Base-by-base conservation (phyloP, 768 basidiomycete species). In the Rhodotorula taiwanensis region DNA sequence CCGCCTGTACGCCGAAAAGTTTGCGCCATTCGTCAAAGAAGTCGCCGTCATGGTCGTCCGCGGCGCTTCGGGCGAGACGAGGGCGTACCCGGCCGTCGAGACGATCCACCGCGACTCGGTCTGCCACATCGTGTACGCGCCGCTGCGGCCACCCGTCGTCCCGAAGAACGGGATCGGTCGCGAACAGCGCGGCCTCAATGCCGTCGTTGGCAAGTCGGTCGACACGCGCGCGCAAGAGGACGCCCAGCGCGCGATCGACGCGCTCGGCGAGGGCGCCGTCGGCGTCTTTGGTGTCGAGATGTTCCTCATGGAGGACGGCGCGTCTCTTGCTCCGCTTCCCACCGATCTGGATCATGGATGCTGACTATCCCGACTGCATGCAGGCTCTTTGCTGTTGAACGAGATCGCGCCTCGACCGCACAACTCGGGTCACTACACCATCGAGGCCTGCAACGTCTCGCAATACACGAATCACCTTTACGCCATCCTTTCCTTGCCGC, bases 401-500 rank as follows among this genome's bases (percentile, higher is more conserved):
- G 95, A 99, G 78, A 94, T 99, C 64, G 95, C 95, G 0, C 95
- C 95, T 18, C 83, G 95, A 23, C 94, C 95, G 2, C 95, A 99
- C 75, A 99, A 98, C 78, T 97, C 93, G 14, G 95, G 94, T 0
- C 95, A 99, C 75, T 94, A 97, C 76, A 95, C 93, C 33, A 98
- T 98, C 73, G 95, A 98, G 78, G 92, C 94, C 0, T 98, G 92
- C 76, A 81, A 89, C 70, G 89, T 91, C 4, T 97, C 94, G 4
- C 95, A 98, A 77, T 99, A 89, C 77, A 90, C 91, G 76, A 95
- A 97, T 70, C 95, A 98, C 76, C 85, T 98, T 54, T 89, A 92
- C 41, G 88, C 92, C 25, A 93, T 99, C 75, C 84, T 97, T 20
- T 82, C 81, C 42, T 81, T 97, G 9, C 92, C 93, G 13, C 81